These are phyloP conservation scores for Chrysosphaeria jannelii DNA, from an alignment of 2,329 filamentous ascomycete species.

Conservation along the genomic window DNA sequence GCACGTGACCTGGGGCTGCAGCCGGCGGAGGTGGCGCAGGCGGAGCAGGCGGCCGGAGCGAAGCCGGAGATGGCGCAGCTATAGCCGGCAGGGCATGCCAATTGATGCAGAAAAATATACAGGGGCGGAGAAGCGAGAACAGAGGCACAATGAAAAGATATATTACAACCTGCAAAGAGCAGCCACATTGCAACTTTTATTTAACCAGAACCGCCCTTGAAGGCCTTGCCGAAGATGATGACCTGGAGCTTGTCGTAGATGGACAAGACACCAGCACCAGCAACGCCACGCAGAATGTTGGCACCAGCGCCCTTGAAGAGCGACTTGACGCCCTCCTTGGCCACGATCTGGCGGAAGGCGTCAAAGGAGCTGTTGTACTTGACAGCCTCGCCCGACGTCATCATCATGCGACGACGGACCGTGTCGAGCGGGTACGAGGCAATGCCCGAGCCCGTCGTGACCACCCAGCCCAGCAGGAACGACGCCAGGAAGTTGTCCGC, in stretches of 20 bases:
- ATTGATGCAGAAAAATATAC: too few species aligned
- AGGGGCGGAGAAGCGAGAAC: background rate
- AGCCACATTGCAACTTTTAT: too few species aligned
- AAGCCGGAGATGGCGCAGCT: too few species aligned
- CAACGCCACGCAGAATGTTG: conserved; percentile 99
- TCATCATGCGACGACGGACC: conserved; percentile 99
- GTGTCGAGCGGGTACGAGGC: conserved; percentile 99
- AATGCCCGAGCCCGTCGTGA: conserved; percentile 99
- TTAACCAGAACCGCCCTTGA: conserved; percentile 34
- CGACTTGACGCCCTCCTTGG: conserved; percentile 91
- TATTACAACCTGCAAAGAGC: too few species aligned
- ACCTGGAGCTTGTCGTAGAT: conserved; percentile 99
- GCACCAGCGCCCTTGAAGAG: conserved; percentile 99
- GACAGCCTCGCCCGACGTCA: conserved; percentile 91
- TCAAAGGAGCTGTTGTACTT: conserved; percentile 97
- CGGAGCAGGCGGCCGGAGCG: conserved; percentile 25
- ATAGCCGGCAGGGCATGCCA: too few species aligned
- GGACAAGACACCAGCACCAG: conserved; percentile 99
- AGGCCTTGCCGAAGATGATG: conserved; percentile 98
- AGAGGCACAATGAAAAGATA: too few species aligned
- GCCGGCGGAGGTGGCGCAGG: conserved; percentile 39
- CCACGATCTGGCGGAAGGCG: conserved; percentile 85
- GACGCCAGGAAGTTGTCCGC: conserved; percentile 99
- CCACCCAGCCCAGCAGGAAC: conserved; percentile 92
- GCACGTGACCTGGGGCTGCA: conserved; percentile 38